These are phyloP conservation scores for Sporothrix sp. DNA, from an alignment of 2,329 filamentous ascomycete species.

Conservation along the genomic window DNA sequence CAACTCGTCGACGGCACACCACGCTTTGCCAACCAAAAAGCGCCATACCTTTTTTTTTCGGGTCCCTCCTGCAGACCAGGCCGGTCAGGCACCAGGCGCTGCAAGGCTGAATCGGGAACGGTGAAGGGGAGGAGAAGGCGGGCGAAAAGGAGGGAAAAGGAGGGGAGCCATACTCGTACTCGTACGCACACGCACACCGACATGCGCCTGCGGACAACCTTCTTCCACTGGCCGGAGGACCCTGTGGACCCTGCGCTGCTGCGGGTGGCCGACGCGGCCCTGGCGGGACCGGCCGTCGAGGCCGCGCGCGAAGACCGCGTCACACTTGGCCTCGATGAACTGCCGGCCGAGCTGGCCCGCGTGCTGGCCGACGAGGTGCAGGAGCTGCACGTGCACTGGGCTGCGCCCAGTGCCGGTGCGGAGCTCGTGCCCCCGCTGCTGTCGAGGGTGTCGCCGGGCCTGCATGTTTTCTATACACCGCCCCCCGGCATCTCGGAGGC, in stretches of 20 bases:
- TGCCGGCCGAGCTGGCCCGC: conserved; percentile 56
- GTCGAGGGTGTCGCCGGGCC: conserved; percentile 65
- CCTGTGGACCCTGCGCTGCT: conserved; percentile 56
- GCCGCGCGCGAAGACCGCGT: conserved; percentile 71
- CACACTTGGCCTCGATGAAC: conserved; percentile 62
- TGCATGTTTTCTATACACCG: conserved; percentile 75
- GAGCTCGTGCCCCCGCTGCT: conserved; percentile 58
- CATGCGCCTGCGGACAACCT: conserved; percentile 76
- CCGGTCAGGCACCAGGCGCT: conserved; percentile 5
- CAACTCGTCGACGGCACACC: no score
- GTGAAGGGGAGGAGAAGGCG: background rate
- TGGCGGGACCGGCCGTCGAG: conserved; percentile 46
- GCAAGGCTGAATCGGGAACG: conserved; percentile 7
- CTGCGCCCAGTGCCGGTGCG: conserved; percentile 50
- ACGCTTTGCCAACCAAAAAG: no score
- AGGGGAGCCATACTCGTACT: background rate
- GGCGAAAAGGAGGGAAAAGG: background rate
- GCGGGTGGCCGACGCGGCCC: conserved; percentile 42
- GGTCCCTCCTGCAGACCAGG: background rate
- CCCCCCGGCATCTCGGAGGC: background rate
- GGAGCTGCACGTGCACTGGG: conserved; percentile 73
- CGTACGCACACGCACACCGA: background rate
- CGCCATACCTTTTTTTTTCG: no score
- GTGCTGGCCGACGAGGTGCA: conserved; percentile 51
- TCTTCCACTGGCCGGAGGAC: conserved; percentile 56